phyloP scores from a whole-genome alignment of 108 stramenopile species.

The Aureococcus anophagefferens region DNA sequence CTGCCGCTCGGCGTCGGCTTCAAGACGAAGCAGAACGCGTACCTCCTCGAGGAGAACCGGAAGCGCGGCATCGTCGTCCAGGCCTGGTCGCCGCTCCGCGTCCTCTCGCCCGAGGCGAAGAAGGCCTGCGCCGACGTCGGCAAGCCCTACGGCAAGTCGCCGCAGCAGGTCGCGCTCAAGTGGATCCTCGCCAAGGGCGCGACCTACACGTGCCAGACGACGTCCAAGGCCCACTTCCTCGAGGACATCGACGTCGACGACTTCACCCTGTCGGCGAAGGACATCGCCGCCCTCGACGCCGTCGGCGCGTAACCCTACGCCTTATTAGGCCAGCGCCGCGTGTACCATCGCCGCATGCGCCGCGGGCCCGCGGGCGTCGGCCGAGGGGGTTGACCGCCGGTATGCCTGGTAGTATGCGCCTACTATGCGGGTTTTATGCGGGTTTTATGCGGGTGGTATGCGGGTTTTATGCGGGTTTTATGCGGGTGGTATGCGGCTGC shows the following conservation, averaged over 20 bases:
- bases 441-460: no score
- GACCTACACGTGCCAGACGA: conserved; percentile 52
- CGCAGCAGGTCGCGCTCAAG: conserved; percentile 62
- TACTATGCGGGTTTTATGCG: no score
- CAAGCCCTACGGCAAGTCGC: conserved; percentile 54
- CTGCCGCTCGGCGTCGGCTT: conserved; percentile 56
- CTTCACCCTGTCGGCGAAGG: conserved; percentile 52
- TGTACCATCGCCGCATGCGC: no score
- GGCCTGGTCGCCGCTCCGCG: conserved; percentile 55
- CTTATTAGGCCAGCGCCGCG: no score
- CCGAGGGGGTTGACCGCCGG: no score
- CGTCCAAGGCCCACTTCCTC: conserved; percentile 49
- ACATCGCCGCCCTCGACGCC: conserved; percentile 39
- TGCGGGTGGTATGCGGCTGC: no score
- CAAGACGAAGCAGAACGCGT: conserved; percentile 32
- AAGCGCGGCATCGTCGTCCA: conserved; percentile 58
- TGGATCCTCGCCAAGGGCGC: conserved; percentile 65
- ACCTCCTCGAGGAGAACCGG: conserved; percentile 43
- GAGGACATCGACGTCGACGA: conserved; percentile 67
- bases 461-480: no score
- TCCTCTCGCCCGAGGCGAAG: conserved; percentile 32
- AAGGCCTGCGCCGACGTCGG: conserved; percentile 48
- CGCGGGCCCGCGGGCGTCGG: no score
- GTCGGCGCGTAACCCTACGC: no score
- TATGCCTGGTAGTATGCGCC: no score